Percentiles rank a stretch among this genome's conserved stretches.
Conservation (phyloP, 352 stramenopile genomes). For the Pythium brachiatum region DNA sequence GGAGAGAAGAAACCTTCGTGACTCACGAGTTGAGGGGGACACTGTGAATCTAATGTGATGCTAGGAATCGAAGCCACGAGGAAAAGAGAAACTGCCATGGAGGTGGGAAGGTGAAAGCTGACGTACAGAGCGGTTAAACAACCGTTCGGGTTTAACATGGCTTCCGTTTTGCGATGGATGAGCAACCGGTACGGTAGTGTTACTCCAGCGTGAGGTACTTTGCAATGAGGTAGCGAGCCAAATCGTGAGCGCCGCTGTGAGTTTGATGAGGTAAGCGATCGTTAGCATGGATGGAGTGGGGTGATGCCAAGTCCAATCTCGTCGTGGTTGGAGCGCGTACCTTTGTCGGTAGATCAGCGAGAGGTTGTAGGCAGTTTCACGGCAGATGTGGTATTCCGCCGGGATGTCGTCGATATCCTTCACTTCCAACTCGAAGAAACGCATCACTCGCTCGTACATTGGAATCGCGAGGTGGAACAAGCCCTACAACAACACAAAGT, state of each 20-base stretch:
- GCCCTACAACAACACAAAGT: conserved; percentile 33
- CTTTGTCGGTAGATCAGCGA: conserved; percentile 88
- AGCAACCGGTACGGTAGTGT: too few species aligned
- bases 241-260: conserved; percentile 64
- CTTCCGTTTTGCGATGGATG: background rate
- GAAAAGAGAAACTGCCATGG: too few species aligned
- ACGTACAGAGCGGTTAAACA: too few species aligned
- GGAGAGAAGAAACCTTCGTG: too few species aligned
- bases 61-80: too few species aligned
- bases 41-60: too few species aligned
- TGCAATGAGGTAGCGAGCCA: conserved; percentile 70
- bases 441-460: conserved; percentile 86
- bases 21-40: too few species aligned
- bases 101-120: too few species aligned
- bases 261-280: conserved; percentile 1
- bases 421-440: conserved; percentile 68
- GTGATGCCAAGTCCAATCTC: background rate
- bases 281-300: background rate
- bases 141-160: conserved; percentile 8
- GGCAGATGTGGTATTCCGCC: conserved; percentile 67
- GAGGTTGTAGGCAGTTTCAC: conserved; percentile 86
- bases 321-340: conserved; percentile 21
- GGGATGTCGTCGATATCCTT: conserved; percentile 45
- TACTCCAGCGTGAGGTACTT: conserved; percentile 83
- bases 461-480: conserved; percentile 85